A percentile compares a stretch with the other conserved stretches of the same genome.
These are phyloP conservation scores for Tulasnella sp. DNA, from an alignment of 768 basidiomycete genomes.

Conservation along the genomic window DNA sequence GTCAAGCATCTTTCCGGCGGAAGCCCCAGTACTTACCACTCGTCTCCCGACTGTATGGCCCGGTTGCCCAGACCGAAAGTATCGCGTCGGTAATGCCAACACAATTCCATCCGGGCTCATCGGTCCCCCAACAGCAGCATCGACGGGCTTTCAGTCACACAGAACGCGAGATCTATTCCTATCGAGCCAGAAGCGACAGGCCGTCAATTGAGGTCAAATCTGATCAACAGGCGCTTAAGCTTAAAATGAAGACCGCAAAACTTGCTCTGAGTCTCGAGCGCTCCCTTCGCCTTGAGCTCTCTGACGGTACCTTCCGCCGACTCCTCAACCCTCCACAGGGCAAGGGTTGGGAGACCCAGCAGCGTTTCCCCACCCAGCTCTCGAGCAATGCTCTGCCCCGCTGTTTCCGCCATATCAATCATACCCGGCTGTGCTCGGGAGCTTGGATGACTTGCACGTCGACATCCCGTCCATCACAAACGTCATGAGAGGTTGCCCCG, in stretches of 20 bases:
- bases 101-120: background rate
- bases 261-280: background rate
- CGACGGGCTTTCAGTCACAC: background rate
- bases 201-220: background rate
- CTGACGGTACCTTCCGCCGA: background rate
- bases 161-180: background rate
- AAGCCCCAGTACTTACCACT: background rate
- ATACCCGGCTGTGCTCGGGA: background rate
- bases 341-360: background rate
- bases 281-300: background rate
- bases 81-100: background rate
- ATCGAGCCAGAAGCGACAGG: too few relatives aligned
- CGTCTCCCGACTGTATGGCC: background rate
- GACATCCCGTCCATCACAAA: background rate
- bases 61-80: background rate
- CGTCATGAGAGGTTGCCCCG: background rate
- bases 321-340: background rate
- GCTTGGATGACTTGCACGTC: background rate
- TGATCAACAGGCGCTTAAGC: background rate
- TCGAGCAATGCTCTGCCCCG: background rate
- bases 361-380: background rate
- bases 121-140: background rate
- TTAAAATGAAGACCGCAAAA: background rate
- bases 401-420: background rate
- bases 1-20: background rate